Evolutionary conservation across 495 filamentous ascomycete genomes (phyloP).

Genomic region (Chaetomium cochliodes): DNA sequence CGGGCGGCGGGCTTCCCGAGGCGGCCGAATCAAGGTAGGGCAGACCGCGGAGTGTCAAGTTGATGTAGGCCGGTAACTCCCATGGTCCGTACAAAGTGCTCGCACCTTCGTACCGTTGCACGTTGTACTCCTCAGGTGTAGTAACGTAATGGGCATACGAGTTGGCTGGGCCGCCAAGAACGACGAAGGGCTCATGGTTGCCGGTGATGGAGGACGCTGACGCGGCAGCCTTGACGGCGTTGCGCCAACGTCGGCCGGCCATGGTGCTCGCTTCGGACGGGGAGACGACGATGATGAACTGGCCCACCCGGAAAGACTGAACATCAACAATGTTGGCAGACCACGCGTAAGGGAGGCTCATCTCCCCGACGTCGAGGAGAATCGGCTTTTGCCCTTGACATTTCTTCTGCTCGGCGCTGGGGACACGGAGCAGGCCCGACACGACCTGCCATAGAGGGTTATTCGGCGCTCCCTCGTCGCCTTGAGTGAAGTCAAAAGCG

Average conservation of each 20-base stretch:
- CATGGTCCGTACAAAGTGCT: constrained; percentile 88
- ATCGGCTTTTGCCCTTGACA: constrained; percentile 89
- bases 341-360: constrained; percentile 78
- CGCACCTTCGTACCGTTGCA: constrained; percentile 94
- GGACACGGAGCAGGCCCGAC: constrained; percentile 64
- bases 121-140: constrained; percentile 84
- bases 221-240: constrained; percentile 61
- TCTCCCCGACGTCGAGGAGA: constrained; percentile 83
- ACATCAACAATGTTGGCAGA: constrained; percentile 89
- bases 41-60: constrained; percentile 69
- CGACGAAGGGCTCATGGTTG: constrained; percentile 47
- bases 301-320: constrained; percentile 85
- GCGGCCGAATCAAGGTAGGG: constrained; percentile 61
- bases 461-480: constrained; percentile 64
- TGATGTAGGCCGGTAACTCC: constrained; percentile 81
- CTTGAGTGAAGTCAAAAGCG: constrained; percentile 90
- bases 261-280: constrained; percentile 92
- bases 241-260: constrained; percentile 87
- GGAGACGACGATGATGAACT: constrained; percentile 80
- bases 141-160: constrained; percentile 90
- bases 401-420: constrained; percentile 64
- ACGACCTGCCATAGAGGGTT: constrained; percentile 85
- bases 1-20: constrained; percentile 49
- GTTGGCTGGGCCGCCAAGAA: constrained; percentile 88
- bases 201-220: constrained; percentile 30